Percentiles rank a stretch among this genome's conserved stretches.
Evolutionary conservation across 1,284 basidiomycete genomes (phyloP).

Genomic region (Anthracocystis panici-leucophaei): DNA sequence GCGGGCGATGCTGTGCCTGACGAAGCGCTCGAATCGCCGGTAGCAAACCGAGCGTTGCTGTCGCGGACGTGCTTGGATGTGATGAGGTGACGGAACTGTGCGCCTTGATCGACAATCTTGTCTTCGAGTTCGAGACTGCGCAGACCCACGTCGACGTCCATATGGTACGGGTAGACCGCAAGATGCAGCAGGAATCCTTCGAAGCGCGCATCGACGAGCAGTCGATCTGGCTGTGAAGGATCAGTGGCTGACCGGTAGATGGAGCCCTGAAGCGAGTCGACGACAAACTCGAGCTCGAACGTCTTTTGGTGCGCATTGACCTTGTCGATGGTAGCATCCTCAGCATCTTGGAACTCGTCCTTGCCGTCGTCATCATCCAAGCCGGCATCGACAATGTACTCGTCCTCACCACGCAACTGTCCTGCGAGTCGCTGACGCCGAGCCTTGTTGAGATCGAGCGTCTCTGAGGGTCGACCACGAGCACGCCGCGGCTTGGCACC

Average conservation of each 20-base stretch:
- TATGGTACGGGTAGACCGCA: slow-evolving; percentile 73
- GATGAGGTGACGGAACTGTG: slow-evolving; percentile 76
- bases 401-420: slow-evolving; percentile 61
- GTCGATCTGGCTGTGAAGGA: slow-evolving; percentile 76
- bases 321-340: slow-evolving; percentile 61
- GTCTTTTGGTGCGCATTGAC: slow-evolving; percentile 79
- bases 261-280: slow-evolving; percentile 86
- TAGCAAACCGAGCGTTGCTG: slow-evolving; percentile 29
- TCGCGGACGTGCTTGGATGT: slow-evolving; percentile 76
- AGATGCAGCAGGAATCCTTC: slow-evolving; percentile 76
- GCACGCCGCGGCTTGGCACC: slow-evolving; percentile 19
- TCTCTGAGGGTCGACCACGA: slow-evolving; percentile 32
- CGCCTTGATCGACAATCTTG: slow-evolving; percentile 77
- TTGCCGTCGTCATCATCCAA: slow-evolving; percentile 60
- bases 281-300: slow-evolving; percentile 90
- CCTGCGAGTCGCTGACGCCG: slow-evolving; percentile 57
- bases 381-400: slow-evolving; percentile 57
- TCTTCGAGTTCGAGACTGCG: slow-evolving; percentile 74
- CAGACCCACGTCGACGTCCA: slow-evolving; percentile 87
- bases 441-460: slow-evolving; percentile 59
- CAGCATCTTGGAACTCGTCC: slow-evolving; percentile 61
- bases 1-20: slow-evolving; percentile 34
- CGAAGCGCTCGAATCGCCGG: slow-evolving; percentile 35
- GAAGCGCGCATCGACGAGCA: slow-evolving; percentile 83
- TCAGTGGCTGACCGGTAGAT: slow-evolving; percentile 78